A percentile compares a stretch with the other conserved stretches of the same genome.
Evolutionary conservation across 208 protist genomes (phyloP).

Genomic region (Acanthamoeba rhysodes): DNA sequence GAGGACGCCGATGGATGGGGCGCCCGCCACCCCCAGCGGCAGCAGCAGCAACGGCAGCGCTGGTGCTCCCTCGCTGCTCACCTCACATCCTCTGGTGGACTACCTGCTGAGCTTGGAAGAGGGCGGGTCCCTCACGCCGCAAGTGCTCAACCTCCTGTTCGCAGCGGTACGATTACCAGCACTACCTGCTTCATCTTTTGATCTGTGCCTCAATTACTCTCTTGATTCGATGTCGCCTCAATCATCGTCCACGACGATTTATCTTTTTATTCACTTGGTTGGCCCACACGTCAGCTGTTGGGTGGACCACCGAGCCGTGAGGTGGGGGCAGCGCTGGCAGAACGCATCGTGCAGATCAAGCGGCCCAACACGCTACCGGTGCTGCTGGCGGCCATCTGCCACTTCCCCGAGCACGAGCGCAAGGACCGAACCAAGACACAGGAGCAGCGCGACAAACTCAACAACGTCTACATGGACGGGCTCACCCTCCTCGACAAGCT

Average conservation of each 20-base stretch:
- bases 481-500: constrained; percentile 53
- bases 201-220: neutral
- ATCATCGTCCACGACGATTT: neutral
- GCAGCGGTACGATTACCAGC: neutral
- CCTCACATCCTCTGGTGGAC: neutral
- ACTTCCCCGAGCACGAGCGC: constrained; percentile 36
- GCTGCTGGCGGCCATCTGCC: neutral
- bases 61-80: neutral
- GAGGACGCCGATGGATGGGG: neutral
- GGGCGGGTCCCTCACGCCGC: neutral
- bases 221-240: neutral
- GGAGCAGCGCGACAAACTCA: constrained; percentile 36
- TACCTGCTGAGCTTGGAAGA: constrained; percentile 34
- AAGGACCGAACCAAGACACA: constrained; percentile 6
- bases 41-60: neutral
- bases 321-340: constrained; percentile 4
- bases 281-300: neutral
- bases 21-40: neutral
- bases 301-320: neutral
- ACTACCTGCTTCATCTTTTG: neutral
- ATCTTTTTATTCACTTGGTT: neutral
- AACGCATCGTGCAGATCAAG: constrained; percentile 33
- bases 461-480: constrained; percentile 50
- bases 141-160: constrained; percentile 44
- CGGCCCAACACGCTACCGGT: constrained; percentile 20